Evolutionary conservation across 192 early-diverging fungal species (phyloP).

Genomic region (Allomyces javanicus): DNA sequence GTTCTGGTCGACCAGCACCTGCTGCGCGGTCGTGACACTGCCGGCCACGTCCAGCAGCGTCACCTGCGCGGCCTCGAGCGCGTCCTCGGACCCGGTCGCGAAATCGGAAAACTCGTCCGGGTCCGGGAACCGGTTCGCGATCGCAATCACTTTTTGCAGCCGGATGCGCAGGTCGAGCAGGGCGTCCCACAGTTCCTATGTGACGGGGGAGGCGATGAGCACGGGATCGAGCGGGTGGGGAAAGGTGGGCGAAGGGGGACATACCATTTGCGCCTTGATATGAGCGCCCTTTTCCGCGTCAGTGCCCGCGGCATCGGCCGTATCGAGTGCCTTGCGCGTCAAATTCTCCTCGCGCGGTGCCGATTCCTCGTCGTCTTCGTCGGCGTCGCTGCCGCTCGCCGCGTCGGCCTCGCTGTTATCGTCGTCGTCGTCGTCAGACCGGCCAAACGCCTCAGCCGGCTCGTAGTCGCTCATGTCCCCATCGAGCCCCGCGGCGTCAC

Average conservation of each 20-base stretch:
- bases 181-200: conserved; percentile 37
- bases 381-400: neutral
- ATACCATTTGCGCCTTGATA: conserved; percentile 70
- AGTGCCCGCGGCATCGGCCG: neutral
- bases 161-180: conserved; percentile 73
- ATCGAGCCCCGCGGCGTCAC: too few relatives aligned
- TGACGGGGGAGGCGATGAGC: neutral
- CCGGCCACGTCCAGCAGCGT: neutral
- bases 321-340: neutral
- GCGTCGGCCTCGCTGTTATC: neutral
- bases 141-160: conserved; percentile 49
- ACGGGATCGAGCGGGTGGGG: neutral
- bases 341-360: neutral
- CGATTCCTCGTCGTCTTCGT: neutral
- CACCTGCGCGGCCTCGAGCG: neutral
- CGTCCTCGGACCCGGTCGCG: neutral
- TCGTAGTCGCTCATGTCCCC: neutral
- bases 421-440: neutral
- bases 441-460: neutral
- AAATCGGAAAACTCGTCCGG: neutral
- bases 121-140: conserved; percentile 67
- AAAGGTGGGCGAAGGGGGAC: neutral
- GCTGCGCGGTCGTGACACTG: neutral
- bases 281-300: conserved; percentile 86
- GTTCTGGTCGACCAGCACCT: neutral